phyloP scores from a whole-genome alignment of 805 yeast species.

The Lipomyces yamanashiensis region DNA sequence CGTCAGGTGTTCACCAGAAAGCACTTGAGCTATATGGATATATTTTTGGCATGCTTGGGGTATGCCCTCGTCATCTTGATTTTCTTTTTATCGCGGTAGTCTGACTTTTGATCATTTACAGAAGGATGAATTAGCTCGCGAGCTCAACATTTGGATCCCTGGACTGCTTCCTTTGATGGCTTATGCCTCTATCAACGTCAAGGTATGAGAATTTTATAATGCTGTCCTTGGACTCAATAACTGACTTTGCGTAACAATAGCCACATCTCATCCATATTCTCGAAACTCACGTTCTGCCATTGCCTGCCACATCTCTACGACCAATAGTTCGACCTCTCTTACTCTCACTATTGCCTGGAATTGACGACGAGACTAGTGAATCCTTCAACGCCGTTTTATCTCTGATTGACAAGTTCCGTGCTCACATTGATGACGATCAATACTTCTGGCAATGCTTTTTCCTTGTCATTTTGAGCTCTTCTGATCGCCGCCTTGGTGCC shows the following conservation, averaged over 20 bases:
- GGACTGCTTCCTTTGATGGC: conserved; percentile 89
- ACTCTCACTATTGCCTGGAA: conserved; percentile 77
- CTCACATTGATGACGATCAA: conserved; percentile 62
- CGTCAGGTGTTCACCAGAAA: conserved; percentile 95
- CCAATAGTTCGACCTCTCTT: conserved; percentile 69
- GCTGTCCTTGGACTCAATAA: not conserved
- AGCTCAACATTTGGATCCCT: conserved; percentile 82
- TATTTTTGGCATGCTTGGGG: conserved; percentile 58
- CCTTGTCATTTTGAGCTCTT: conserved; percentile 72
- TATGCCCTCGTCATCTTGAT: conserved; percentile 7
- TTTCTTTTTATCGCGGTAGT: too few species aligned
- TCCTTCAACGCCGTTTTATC: conserved; percentile 65
- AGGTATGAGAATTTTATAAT: conserved; percentile 40
- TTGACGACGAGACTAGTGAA: conserved; percentile 92
- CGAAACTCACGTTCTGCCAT: conserved; percentile 55
- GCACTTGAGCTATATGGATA: conserved; percentile 75
- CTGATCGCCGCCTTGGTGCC: conserved; percentile 83
- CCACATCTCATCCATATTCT: conserved; percentile 72
- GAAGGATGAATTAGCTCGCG: conserved; percentile 52
- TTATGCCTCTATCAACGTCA: conserved; percentile 86
- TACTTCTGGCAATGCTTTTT: conserved; percentile 88
- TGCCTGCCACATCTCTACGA: conserved; percentile 57
- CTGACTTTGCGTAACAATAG: conserved; percentile 17
- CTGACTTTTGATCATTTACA: conserved; percentile 3
- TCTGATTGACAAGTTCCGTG: conserved; percentile 64